These are phyloP conservation scores for Diaporthe destruens DNA, from an alignment of 2,329 filamentous ascomycete genomes.

Conservation along the genomic window DNA sequence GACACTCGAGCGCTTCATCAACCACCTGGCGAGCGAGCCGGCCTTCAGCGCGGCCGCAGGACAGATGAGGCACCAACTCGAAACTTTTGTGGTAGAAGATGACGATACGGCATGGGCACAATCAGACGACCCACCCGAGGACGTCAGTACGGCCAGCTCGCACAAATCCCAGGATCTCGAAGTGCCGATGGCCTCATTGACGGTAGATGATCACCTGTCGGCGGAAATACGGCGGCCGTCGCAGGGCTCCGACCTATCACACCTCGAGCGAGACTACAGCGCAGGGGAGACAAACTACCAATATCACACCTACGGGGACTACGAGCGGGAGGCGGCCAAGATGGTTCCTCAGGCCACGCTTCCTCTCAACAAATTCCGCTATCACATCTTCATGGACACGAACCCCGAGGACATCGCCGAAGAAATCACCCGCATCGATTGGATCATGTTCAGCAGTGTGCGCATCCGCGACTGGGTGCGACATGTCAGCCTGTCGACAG, in stretches of 20 bases:
- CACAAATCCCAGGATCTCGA: slow-evolving; percentile 48
- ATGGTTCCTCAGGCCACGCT: slow-evolving; percentile 78
- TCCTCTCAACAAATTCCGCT: slow-evolving; percentile 85
- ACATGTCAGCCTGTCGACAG: slow-evolving; percentile 81
- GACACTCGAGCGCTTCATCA: slow-evolving; percentile 80
- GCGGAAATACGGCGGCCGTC: slow-evolving; percentile 57
- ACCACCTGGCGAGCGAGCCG: slow-evolving; percentile 78
- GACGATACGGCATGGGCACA: slow-evolving; percentile 96
- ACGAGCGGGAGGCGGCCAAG: slow-evolving; percentile 80
- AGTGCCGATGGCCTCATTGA: slow-evolving; percentile 62
- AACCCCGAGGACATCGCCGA: slow-evolving; percentile 87
- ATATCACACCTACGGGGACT: slow-evolving; percentile 79
- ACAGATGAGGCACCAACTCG: slow-evolving; percentile 85
- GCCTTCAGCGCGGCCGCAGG: slow-evolving; percentile 88
- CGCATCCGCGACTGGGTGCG: slow-evolving; percentile 92
- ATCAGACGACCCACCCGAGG: slow-evolving; percentile 71
- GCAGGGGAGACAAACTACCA: slow-evolving; percentile 61
- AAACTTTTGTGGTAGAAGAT: slow-evolving; percentile 80
- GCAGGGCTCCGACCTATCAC: slow-evolving; percentile 59
- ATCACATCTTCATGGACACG: slow-evolving; percentile 90
- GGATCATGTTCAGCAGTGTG: slow-evolving; percentile 98
- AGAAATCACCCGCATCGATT: slow-evolving; percentile 95
- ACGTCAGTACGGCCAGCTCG: slow-evolving; percentile 52
- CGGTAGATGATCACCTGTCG: slow-evolving; percentile 58
- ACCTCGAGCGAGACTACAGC: slow-evolving; percentile 54